phyloP scores from a whole-genome alignment of 2,329 filamentous ascomycete species.

The Trichoderma cornu-damae region DNA sequence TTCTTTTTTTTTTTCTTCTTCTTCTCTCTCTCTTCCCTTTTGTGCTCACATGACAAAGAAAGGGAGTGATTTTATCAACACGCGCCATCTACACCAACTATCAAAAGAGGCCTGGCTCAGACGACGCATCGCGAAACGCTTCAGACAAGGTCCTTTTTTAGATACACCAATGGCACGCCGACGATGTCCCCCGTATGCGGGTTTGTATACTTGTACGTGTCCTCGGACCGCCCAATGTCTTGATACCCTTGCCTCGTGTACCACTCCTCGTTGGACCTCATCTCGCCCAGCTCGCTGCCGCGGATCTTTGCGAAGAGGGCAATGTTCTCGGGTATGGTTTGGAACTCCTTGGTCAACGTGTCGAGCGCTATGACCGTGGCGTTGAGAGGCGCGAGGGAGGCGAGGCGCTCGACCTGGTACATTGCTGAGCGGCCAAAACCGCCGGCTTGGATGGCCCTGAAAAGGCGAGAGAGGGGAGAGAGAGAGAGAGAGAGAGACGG shows the following conservation, averaged over 20 bases:
- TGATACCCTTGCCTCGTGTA: constrained; percentile 29
- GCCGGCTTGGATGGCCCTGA: constrained; percentile 31
- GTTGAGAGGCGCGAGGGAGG: constrained; percentile 30
- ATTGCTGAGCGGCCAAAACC: constrained; percentile 37
- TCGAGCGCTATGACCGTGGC: constrained; percentile 35
- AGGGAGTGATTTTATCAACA: not conserved
- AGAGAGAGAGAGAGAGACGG: no score
- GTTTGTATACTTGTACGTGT: constrained; percentile 22
- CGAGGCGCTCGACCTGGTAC: constrained; percentile 32
- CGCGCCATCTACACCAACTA: not conserved
- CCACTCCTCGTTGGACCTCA: constrained; percentile 30
- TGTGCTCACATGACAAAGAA: no score
- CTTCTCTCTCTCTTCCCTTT: no score
- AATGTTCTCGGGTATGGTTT: constrained; percentile 26
- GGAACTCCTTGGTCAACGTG: constrained; percentile 30
- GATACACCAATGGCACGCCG: constrained; percentile 23
- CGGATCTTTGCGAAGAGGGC: constrained; percentile 27
- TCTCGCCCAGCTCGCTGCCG: constrained; percentile 28
- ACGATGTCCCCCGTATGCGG: constrained; percentile 19
- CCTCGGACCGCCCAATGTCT: constrained; percentile 18
- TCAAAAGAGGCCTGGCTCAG: not conserved
- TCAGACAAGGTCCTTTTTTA: constrained; percentile 25
- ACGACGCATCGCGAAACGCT: not conserved
- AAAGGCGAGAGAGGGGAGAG: no score
- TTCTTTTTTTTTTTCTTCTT: no score